Evolutionary conservation across 164 flowering plant species (phyloP).

Genomic region (Litsea cubeba): DNA sequence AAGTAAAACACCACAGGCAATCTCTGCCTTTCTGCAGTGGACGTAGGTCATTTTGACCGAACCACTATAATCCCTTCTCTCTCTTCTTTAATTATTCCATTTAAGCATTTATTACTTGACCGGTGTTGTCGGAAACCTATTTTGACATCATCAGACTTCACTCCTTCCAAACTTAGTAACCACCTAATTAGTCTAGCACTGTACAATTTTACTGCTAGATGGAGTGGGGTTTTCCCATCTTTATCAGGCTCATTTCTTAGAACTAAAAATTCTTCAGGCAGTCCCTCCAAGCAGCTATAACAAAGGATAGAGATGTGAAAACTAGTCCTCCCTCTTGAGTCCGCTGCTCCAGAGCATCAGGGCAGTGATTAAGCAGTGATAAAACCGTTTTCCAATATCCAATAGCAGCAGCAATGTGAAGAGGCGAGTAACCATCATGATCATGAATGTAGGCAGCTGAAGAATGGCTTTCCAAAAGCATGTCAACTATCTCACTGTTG

Average conservation of each 20-base stretch:
- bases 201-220: neutral
- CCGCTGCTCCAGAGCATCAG: slow-evolving; percentile 5
- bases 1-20: too few species aligned
- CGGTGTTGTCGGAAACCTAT: too few species aligned
- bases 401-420: slow-evolving; percentile 4
- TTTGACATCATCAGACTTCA: too few species aligned
- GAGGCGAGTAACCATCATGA: slow-evolving; percentile 4
- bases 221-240: neutral
- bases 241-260: neutral
- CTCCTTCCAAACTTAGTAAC: neutral
- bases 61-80: too few species aligned
- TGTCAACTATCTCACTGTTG: neutral
- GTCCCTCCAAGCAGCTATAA: neutral
- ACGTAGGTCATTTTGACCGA: too few species aligned
- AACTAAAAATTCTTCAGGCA: neutral
- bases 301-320: slow-evolving; percentile 1
- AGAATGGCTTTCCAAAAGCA: neutral
- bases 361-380: slow-evolving; percentile 5
- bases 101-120: too few species aligned
- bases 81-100: too few species aligned
- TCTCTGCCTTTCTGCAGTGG: too few species aligned
- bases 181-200: neutral
- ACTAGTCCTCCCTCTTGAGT: neutral
- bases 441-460: slow-evolving; percentile 5
- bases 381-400: neutral